A percentile compares a stretch with the other conserved stretches of the same genome.
These are phyloP conservation scores for Ophiosphaerella korrae DNA, from an alignment of 2,329 filamentous ascomycete species.

Conservation along the genomic window DNA sequence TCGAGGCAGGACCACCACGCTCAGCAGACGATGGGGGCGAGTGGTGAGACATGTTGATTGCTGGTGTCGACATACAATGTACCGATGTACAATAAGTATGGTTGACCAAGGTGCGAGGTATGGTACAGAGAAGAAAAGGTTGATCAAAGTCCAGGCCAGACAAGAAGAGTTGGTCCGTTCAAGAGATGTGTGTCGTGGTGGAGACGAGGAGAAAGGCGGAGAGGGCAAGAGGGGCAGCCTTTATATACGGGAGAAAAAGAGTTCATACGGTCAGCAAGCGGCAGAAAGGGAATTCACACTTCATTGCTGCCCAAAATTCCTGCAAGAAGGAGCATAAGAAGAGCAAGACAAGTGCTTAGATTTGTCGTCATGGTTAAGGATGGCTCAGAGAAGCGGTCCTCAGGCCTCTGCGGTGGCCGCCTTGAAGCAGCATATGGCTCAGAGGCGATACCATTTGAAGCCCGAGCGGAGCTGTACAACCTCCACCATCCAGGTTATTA, in stretches of 20 bases:
- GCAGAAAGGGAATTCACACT: not conserved
- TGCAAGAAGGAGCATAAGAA: no score
- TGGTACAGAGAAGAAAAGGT: constrained; percentile 1
- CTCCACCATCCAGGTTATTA: constrained; percentile 6
- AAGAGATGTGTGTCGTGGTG: constrained; percentile 10
- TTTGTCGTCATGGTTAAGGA: no score
- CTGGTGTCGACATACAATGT: constrained; percentile 16
- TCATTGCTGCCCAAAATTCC: constrained; percentile 4
- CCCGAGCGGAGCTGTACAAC: constrained; percentile 26
- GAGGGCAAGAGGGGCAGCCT: constrained; percentile 12
- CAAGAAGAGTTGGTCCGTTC: constrained; percentile 13
- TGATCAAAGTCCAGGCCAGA: constrained; percentile 23
- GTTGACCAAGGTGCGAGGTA: not conserved
- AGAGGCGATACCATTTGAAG: constrained; percentile 17
- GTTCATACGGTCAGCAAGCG: not conserved
- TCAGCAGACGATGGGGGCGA: constrained; percentile 30
- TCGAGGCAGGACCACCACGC: constrained; percentile 27
- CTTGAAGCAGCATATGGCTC: constrained; percentile 2
- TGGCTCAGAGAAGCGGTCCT: constrained; percentile 1
- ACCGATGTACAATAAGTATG: constrained; percentile 22
- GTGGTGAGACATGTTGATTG: constrained; percentile 32
- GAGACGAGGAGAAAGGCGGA: constrained; percentile 17
- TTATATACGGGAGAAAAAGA: constrained; percentile 14
- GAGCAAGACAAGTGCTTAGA: no score
- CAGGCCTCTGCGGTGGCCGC: constrained; percentile 4